A percentile compares a stretch with the other conserved stretches of the same genome.
Conservation (phyloP, 2,329 filamentous ascomycete species). For the Cucurbitaria berberidis region DNA sequence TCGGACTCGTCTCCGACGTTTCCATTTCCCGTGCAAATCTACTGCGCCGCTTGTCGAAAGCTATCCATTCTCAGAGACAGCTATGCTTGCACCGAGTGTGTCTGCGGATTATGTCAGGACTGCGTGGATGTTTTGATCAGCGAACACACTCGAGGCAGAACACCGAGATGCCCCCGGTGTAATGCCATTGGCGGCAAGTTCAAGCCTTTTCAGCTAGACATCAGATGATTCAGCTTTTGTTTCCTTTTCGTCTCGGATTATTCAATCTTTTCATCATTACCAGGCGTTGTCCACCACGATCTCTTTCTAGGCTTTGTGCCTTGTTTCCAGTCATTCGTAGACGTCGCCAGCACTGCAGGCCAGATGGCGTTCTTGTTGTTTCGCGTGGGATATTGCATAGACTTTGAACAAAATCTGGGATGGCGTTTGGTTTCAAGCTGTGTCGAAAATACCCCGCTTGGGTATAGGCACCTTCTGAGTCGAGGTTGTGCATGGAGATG, state of each 20-base stretch:
- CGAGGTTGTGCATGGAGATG: neutral
- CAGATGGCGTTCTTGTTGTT: conserved; percentile 23
- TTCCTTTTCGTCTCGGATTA: conserved; percentile 8
- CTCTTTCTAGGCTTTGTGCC: conserved; percentile 6
- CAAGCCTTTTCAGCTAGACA: conserved; percentile 84
- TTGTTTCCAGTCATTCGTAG: conserved; percentile 9
- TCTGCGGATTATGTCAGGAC: conserved; percentile 86
- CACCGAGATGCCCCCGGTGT: conserved; percentile 76
- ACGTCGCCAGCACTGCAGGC: conserved; percentile 25
- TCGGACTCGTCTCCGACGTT: conserved; percentile 66
- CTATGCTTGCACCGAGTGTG: conserved; percentile 95
- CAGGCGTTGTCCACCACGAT: conserved; percentile 14
- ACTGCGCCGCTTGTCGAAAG: conserved; percentile 85
- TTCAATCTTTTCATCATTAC: conserved; percentile 9
- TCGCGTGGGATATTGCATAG: conserved; percentile 24
- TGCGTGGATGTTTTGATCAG: conserved; percentile 83
- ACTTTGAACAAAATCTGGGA: conserved; percentile 10
- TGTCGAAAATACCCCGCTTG: neutral
- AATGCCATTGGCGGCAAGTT: conserved; percentile 79
- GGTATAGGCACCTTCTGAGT: neutral
- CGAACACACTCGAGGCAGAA: conserved; percentile 72
- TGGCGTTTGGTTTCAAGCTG: conserved; percentile 9
- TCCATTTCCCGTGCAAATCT: conserved; percentile 73
- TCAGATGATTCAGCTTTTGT: conserved; percentile 61
- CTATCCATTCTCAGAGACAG: conserved; percentile 80